Evolutionary conservation across 495 filamentous ascomycete genomes (phyloP), one percentile per base, ranked within the genome.

Genomic region (Aeminium ludgeri): DNA sequence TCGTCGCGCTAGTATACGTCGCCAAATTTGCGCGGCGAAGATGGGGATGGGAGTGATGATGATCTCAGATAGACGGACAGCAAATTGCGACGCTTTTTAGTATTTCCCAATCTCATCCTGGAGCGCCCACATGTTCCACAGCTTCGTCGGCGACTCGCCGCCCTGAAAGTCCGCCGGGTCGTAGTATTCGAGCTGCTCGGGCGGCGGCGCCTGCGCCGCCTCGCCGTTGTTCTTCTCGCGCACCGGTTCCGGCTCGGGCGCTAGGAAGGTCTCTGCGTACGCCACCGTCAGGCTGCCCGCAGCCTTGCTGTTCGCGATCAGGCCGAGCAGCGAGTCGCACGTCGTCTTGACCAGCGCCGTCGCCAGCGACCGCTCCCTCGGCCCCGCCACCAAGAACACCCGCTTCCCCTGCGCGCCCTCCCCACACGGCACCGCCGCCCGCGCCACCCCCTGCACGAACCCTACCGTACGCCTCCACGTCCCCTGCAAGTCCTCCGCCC

Each of bases 1-100:
- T 93, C 49, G 50, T 95, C 37, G 74, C 64, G 1, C 61, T 93
- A 50, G 87, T 94, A 11, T 92, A 91, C 63, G 68, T 78, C 10
- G 25, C 20, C 18, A 12, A 27, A n/a, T 27, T 4, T 11, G 30
- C 30, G 13, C 13, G 39, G 6, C 8, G 13, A 10, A 42, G 30
- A 34, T 20, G 33, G 30, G 20, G 30, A 10, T 30, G 37, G 25
- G 13, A 40, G 37, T 36, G n/a, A n/a, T n/a, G n/a, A n/a, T n/a
- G n/a, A n/a, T n/a, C n/a, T n/a, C n/a, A 30, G 10, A 25, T 16
- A 37, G 16, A 33, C 29, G 13, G 44, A 40, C 13, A 20, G 6
- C 23, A 10, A 10, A 34, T 20, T 34, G 7, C 17, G 11, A 30
- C 32, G 15, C 33, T 35, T 7, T 18, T 12, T 8, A n/a, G 33